Conservation (phyloP, 148 eudicot species). For the Chenopodium berlandieri region DNA sequence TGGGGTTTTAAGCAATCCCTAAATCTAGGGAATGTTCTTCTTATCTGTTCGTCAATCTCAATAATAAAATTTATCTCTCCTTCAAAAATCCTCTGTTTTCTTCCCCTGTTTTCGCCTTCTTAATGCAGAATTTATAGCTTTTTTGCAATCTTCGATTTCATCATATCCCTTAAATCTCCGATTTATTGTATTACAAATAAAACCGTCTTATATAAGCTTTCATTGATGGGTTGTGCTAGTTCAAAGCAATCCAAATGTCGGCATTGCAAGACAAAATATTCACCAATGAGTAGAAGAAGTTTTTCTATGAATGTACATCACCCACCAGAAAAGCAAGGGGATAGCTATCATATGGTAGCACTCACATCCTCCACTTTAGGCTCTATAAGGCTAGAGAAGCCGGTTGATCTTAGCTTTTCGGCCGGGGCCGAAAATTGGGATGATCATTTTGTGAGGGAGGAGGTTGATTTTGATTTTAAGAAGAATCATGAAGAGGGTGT, state of each 20-base stretch:
- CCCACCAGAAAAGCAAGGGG: constrained; percentile 42
- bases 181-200: not conserved
- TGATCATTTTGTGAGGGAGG: not conserved
- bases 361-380: constrained; percentile 74
- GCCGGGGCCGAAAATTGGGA: not conserved
- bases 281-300: constrained; percentile 54
- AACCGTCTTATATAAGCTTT: too few species aligned
- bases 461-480: not conserved
- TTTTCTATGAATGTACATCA: constrained; percentile 62
- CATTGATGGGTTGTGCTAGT: constrained; percentile 69
- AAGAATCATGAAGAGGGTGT: constrained; percentile 11
- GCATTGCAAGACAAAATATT: constrained; percentile 45
- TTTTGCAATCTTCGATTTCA: not conserved
- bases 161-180: not conserved
- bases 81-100: not conserved
- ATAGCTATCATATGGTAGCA: constrained; percentile 62
- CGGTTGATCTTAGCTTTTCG: constrained; percentile 12
- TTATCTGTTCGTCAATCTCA: constrained; percentile 33
- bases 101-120: constrained; percentile 15
- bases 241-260: constrained; percentile 58
- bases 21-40: constrained; percentile 29
- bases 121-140: not conserved
- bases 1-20: constrained; percentile 29
- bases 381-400: constrained; percentile 46
- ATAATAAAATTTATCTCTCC: constrained; percentile 13